Base-by-base conservation (phyloP, 495 filamentous ascomycete species). In the Aspergillus homomorphus region DNA sequence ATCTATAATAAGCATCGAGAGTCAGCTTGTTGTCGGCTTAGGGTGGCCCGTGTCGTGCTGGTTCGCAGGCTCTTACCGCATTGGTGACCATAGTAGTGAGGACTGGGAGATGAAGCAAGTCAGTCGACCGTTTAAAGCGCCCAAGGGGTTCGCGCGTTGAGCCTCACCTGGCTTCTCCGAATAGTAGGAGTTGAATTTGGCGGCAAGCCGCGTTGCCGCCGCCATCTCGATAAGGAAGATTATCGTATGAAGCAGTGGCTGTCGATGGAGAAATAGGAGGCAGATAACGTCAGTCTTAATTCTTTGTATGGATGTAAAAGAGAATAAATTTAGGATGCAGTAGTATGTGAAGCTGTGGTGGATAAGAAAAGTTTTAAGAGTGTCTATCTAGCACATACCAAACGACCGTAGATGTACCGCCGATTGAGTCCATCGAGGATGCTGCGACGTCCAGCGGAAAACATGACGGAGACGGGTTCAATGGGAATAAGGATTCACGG, bases 61-160 rank as follows among this genome's bases (percentile, higher is more conserved):
- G 38, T 33, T 8, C 12, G 15, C 21, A 1, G 14, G 41, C 44
- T 1, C 83, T 69, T 84, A 98, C 87, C 56, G 94, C 88, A 74
- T 98, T 98, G 63, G 91, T 93, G 60, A 97, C 89, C 94, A 98
- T 98, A 71, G 93, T 98, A 44, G 94, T 98, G 60, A 98, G 80
- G 41, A 98, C 90, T 89, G 64, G 56, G 21, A 59, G 14, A 23
- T 24, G 4, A n/a, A 19, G 18, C 26, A 19, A 12, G 19, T 41
- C 26, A 49, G 4, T 19, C 19, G 6, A 52, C 45, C 22, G 33
- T 33, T 45, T 53, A 45, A 24, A 56, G 33, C 54, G 48, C 42
- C 10, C 50, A 45, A 20, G 45, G 28, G 33, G 49, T 26, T 24
- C 44, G 45, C 18, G 48, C 45, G 3, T 23, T 50, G 63, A 45